A percentile compares a stretch with the other conserved stretches of the same genome.
phyloP scores from a whole-genome alignment of 2,329 filamentous ascomycete genomes.

The Colletotrichum musae region DNA sequence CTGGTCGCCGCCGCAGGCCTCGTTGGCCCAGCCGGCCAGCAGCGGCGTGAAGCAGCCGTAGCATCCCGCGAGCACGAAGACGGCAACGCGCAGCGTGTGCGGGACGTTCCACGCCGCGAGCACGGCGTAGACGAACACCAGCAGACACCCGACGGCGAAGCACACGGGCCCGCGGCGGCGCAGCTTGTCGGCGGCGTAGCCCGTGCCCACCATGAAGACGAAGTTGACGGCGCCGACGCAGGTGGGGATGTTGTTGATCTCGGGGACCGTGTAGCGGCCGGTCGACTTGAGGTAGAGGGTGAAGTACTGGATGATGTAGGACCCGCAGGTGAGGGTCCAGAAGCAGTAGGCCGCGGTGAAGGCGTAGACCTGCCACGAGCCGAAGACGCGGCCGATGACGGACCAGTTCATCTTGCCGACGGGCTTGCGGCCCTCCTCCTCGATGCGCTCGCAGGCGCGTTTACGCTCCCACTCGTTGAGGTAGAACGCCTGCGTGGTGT shows the following conservation, averaged over 20 bases:
- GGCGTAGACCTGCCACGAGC: conserved; percentile 61
- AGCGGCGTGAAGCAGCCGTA: conserved; percentile 60
- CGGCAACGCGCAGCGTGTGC: conserved; percentile 54
- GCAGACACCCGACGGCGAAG: conserved; percentile 51
- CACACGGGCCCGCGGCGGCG: conserved; percentile 54
- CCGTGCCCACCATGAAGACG: conserved; percentile 56
- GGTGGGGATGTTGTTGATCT: conserved; percentile 63
- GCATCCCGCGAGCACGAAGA: conserved; percentile 55
- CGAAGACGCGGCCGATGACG: conserved; percentile 55
- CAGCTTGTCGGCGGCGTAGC: conserved; percentile 53
- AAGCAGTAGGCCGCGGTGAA: conserved; percentile 57
- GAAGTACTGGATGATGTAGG: conserved; percentile 58
- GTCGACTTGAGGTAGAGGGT: conserved; percentile 56
- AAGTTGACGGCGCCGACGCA: conserved; percentile 59
- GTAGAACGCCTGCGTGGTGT: conserved; percentile 58
- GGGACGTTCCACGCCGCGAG: conserved; percentile 56
- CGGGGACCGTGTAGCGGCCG: conserved; percentile 51
- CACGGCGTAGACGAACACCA: conserved; percentile 54
- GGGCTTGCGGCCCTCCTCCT: conserved; percentile 63
- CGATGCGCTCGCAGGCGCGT: conserved; percentile 77
- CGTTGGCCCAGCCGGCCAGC: conserved; percentile 57
- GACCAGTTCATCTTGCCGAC: conserved; percentile 53
- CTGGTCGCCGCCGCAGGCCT: conserved; percentile 57
- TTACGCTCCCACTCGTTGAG: conserved; percentile 70
- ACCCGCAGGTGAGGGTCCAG: conserved; percentile 56